Percentiles rank a stretch among this genome's conserved stretches.
Evolutionary conservation across 805 yeast genomes (phyloP).

Genomic region (Debaryomyces prosopidis): DNA sequence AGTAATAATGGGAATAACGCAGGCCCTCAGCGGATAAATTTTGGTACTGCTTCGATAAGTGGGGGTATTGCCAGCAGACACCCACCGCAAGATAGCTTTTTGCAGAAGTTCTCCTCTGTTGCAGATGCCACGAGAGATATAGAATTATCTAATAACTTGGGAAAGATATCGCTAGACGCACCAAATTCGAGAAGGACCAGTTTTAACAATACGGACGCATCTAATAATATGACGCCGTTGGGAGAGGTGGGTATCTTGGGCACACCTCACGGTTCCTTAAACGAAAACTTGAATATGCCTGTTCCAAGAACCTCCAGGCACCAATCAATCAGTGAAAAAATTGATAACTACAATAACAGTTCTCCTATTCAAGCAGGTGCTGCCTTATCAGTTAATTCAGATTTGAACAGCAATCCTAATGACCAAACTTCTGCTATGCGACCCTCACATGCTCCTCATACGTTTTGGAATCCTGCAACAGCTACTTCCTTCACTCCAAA

Average conservation of each 20-base stretch:
- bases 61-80: slow-evolving; percentile 53
- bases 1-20: slow-evolving; percentile 10
- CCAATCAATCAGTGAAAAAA: slow-evolving; percentile 61
- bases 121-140: slow-evolving; percentile 72
- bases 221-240: slow-evolving; percentile 23
- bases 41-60: slow-evolving; percentile 63
- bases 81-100: slow-evolving; percentile 50
- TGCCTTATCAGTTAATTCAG: slow-evolving; percentile 30
- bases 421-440: slow-evolving; percentile 5
- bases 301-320: slow-evolving; percentile 39
- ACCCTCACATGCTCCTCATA: slow-evolving; percentile 20
- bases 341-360: slow-evolving; percentile 53
- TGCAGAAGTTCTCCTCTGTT: slow-evolving; percentile 63
- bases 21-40: slow-evolving; percentile 28
- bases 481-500: slow-evolving; percentile 60
- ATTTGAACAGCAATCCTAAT: slow-evolving; percentile 18
- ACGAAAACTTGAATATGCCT: slow-evolving; percentile 44
- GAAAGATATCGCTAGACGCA: slow-evolving; percentile 33
- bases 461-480: slow-evolving; percentile 68
- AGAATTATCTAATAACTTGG: slow-evolving; percentile 48
- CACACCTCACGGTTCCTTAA: slow-evolving; percentile 42
- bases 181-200: slow-evolving; percentile 51
- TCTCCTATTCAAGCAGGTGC: slow-evolving; percentile 49
- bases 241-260: slow-evolving; percentile 13
- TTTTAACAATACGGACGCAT: slow-evolving; percentile 33